phyloP scores from a whole-genome alignment of 352 stramenopile species.

The Globisporangium radiosum region DNA sequence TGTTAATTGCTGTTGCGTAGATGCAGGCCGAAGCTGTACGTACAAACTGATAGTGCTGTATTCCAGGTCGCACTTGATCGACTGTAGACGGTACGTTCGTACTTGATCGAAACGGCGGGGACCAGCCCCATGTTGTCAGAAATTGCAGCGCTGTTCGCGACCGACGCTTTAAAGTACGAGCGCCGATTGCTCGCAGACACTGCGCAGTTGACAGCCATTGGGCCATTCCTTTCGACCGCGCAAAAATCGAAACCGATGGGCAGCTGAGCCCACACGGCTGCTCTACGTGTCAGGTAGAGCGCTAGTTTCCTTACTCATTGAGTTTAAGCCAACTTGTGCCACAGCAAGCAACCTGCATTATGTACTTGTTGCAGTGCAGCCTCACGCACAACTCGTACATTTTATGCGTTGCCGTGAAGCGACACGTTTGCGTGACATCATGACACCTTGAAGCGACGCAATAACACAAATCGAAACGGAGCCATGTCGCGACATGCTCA shows the following conservation, averaged over 20 bases:
- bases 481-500: no score
- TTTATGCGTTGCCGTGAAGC: not conserved
- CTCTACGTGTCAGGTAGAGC: conserved; percentile 85
- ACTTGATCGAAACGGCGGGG: conserved; percentile 20
- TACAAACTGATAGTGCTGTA: no score
- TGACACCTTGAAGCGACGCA: not conserved
- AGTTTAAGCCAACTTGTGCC: conserved; percentile 71
- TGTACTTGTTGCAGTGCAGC: not conserved
- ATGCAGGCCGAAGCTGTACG: no score
- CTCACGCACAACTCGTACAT: not conserved
- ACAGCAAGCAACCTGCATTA: fast-evolving
- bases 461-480: no score
- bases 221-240: conserved; percentile 70
- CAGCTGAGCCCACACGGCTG: conserved; percentile 37
- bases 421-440: not conserved
- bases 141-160: conserved; percentile 7
- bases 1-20: no score
- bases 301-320: conserved; percentile 92
- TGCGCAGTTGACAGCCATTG: no score
- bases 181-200: not conserved
- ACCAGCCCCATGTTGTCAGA: conserved; percentile 31
- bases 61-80: no score
- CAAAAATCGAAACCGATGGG: conserved; percentile 61
- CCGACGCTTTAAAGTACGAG: conserved; percentile 31
- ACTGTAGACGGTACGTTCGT: no score